These are phyloP conservation scores for Monosporozyma aerobia DNA, from an alignment of 805 yeast species.

Conservation along the genomic window DNA sequence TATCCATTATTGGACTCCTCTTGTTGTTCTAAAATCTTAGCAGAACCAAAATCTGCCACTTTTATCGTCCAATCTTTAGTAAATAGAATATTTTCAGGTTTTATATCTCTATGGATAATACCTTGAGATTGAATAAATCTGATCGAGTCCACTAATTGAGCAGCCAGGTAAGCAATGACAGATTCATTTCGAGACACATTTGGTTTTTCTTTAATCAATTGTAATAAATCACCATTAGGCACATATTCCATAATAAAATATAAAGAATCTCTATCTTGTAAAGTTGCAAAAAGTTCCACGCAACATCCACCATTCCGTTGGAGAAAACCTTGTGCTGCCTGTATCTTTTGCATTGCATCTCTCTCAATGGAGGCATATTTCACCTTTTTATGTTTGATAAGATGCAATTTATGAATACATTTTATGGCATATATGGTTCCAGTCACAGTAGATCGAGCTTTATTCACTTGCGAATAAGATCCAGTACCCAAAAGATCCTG, in stretches of 20 bases:
- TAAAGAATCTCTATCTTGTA: slow-evolving; percentile 64
- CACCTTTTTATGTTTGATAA: slow-evolving; percentile 72
- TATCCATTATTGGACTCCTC: slow-evolving; percentile 34
- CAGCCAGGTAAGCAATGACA: slow-evolving; percentile 55
- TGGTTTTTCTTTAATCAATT: slow-evolving; percentile 45
- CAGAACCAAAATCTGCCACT: slow-evolving; percentile 92
- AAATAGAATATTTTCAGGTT: slow-evolving; percentile 33
- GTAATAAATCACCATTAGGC: slow-evolving; percentile 63
- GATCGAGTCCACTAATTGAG: slow-evolving; percentile 72
- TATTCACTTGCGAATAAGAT: slow-evolving; percentile 83
- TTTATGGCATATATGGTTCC: slow-evolving; percentile 71
- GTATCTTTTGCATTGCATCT: slow-evolving; percentile 63
- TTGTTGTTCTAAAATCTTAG: slow-evolving; percentile 52
- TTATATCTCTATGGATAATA: slow-evolving; percentile 29
- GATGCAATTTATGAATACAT: slow-evolving; percentile 64
- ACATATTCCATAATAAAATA: slow-evolving; percentile 75
- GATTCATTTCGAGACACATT: slow-evolving; percentile 64
- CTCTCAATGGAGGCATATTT: slow-evolving; percentile 79
- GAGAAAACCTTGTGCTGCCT: slow-evolving; percentile 41
- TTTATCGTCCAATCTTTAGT: slow-evolving; percentile 82
- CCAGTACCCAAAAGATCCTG: slow-evolving; percentile 90
- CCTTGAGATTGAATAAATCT: slow-evolving; percentile 80
- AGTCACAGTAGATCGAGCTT: slow-evolving; percentile 70
- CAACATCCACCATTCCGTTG: slow-evolving; percentile 16
- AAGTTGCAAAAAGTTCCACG: slow-evolving; percentile 62